Base-by-base conservation (phyloP, 2,329 filamentous ascomycete genomes). In the Cordyceps fumosorosea region DNA sequence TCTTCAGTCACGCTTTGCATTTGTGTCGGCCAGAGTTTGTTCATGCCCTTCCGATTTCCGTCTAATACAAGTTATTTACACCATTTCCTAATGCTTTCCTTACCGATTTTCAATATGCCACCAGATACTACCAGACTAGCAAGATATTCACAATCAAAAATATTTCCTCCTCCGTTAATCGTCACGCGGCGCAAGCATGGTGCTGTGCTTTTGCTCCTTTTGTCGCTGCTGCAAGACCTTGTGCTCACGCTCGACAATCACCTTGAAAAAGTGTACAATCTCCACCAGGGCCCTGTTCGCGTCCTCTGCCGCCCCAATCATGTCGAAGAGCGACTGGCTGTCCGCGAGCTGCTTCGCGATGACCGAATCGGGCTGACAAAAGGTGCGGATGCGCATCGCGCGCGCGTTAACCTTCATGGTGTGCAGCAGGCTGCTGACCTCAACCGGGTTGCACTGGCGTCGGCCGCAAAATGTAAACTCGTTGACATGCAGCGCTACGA, bases 281-380 rank as follows among this genome's bases (percentile, higher is more conserved):
- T 84, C 79, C 1, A 76, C 76, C 6, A 85, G 71, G 47, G 78
- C 74, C 45, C 77, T 67, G 66, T 82, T 80, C 59, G 78, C 73
- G 6, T 69, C 58, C 48, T 80, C 76, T 0, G 75, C 68, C 26
- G 75, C 76, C 14, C 80, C 80, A 4, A 85, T 69, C 20, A 84
- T 70, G 63, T 79, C 76, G 64, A 84, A 76, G 3, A 85, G 70
- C 10, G 75, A 76, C 72, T 82, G 80, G 0, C 80, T 68, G 65
- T 86, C 83, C 3, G 82, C 71, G 7, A 86, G 72, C 68, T 85
- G 82, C 74, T 84, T 85, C 4, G 81, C 81, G 60, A 85, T 76
- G 26, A 83, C 82, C 0, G 79, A 76, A 67, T 86, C 84, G 0
- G 83, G 83, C 66, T 84, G 80, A 69, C 83, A 85, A 65, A 80